Conservation (phyloP, 2,329 filamentous ascomycete species). For the Massarina eburnea region DNA sequence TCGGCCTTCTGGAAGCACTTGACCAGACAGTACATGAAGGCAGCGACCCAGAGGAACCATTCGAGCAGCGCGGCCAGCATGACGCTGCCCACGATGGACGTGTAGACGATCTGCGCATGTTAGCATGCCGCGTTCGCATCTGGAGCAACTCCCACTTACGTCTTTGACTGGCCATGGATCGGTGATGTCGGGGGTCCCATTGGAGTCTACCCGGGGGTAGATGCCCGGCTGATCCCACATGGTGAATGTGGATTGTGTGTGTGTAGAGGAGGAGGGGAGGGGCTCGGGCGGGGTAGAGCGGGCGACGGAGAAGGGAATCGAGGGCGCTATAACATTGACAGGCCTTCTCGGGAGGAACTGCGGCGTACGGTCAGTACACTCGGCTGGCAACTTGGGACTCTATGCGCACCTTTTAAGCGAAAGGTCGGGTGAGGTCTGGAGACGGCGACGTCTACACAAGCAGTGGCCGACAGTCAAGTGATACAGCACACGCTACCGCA, state of each 20-base stretch:
- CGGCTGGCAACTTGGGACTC: not conserved
- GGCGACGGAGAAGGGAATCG: constrained; percentile 4
- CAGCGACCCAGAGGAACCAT: constrained; percentile 93
- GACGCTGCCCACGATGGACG: constrained; percentile 74
- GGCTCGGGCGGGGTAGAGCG: constrained; percentile 4
- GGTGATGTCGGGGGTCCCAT: constrained; percentile 34
- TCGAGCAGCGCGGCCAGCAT: constrained; percentile 86
- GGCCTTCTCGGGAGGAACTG: not conserved
- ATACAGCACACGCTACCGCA: constrained; percentile 30
- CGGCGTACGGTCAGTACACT: not conserved
- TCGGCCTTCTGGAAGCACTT: constrained; percentile 91
- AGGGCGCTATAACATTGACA: not conserved
- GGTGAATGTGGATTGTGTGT: constrained; percentile 11
- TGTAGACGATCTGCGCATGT: constrained; percentile 73
- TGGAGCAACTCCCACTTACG: constrained; percentile 31
- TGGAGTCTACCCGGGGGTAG: constrained; percentile 28
- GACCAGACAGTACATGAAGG: constrained; percentile 85
- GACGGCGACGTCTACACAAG: constrained; percentile 10
- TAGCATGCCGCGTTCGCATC: constrained; percentile 7
- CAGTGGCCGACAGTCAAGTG: constrained; percentile 26
- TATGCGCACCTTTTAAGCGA: not conserved
- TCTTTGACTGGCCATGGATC: constrained; percentile 45
- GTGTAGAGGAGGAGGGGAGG: not conserved
- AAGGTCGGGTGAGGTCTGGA: constrained; percentile 8
- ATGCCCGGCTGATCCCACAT: constrained; percentile 34